Evolutionary conservation across 2,329 filamentous ascomycete species (phyloP).

Genomic region (Mycosphaerella sp.): DNA sequence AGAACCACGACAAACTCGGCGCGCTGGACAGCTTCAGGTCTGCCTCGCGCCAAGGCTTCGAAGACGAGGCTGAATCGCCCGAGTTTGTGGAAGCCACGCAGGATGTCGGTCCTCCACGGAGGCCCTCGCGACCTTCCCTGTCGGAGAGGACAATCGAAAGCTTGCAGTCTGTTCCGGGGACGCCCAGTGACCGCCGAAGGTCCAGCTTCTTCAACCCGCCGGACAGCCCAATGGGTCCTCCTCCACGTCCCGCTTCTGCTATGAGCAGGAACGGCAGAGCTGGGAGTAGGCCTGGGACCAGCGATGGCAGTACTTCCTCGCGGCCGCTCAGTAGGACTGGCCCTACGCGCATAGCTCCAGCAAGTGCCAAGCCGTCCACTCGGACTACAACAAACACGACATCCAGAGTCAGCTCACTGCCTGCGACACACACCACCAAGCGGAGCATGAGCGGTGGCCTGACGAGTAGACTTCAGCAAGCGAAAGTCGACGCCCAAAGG

Average conservation of each 20-base stretch:
- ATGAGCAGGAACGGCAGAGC: slow-evolving; percentile 45
- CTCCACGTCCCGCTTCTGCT: slow-evolving; percentile 59
- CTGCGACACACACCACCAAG: slow-evolving; percentile 24
- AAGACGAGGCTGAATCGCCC: slow-evolving; percentile 19
- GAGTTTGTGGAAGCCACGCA: slow-evolving; percentile 18
- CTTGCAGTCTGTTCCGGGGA: slow-evolving; percentile 68
- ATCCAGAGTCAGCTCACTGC: slow-evolving; percentile 23
- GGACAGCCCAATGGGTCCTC: slow-evolving; percentile 53
- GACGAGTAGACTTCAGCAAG: slow-evolving; percentile 23
- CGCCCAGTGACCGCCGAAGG: slow-evolving; percentile 61
- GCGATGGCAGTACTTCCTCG: slow-evolving; percentile 35
- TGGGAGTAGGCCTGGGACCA: slow-evolving; percentile 46
- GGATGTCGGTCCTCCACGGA: slow-evolving; percentile 29
- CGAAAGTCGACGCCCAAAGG: slow-evolving; percentile 12
- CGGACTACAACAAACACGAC: slow-evolving; percentile 13
- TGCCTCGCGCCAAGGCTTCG: slow-evolving; percentile 36
- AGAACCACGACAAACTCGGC: slow-evolving; percentile 38
- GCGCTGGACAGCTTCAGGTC: slow-evolving; percentile 41
- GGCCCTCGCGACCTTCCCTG: slow-evolving; percentile 52
- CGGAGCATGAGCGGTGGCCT: slow-evolving; percentile 28
- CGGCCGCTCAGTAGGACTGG: slow-evolving; percentile 25
- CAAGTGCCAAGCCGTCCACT: slow-evolving; percentile 31
- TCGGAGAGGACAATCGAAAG: slow-evolving; percentile 84
- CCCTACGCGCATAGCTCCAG: slow-evolving; percentile 34
- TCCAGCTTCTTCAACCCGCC: slow-evolving; percentile 66